A percentile compares a stretch with the other conserved stretches of the same genome.
Conservation (phyloP, 257 asterid species). For the Solanum chilense region DNA sequence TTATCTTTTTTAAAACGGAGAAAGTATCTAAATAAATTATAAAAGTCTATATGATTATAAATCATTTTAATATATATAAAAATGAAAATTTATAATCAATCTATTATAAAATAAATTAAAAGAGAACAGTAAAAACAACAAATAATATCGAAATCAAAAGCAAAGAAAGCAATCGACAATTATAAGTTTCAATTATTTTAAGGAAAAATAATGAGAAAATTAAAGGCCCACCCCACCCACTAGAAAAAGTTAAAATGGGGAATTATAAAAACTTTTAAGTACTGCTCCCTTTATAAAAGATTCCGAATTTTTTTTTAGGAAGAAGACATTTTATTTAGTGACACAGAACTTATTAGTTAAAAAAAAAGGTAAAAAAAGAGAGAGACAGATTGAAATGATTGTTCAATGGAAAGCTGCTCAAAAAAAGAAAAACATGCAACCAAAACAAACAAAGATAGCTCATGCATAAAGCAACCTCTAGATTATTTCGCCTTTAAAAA, state of each 20-base stretch:
- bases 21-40: neutral
- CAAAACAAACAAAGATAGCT: neutral
- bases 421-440: neutral
- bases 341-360: neutral
- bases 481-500: neutral
- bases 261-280: neutral
- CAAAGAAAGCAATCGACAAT: neutral
- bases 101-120: neutral
- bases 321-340: neutral
- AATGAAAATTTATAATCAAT: neutral
- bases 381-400: neutral
- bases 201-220: neutral
- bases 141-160: neutral
- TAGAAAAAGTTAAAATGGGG: neutral
- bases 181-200: neutral
- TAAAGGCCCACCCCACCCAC: neutral
- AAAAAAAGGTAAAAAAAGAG: neutral
- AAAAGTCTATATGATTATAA: neutral
- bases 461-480: neutral
- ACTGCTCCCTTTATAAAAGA: neutral
- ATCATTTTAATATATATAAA: neutral
- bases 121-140: neutral
- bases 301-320: neutral
- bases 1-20: no score
- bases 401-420: neutral